Evolutionary conservation across 2,329 filamentous ascomycete genomes (phyloP), one percentile per base, ranked within the genome.

Genomic region (Aaosphaeria pasadenensis): DNA sequence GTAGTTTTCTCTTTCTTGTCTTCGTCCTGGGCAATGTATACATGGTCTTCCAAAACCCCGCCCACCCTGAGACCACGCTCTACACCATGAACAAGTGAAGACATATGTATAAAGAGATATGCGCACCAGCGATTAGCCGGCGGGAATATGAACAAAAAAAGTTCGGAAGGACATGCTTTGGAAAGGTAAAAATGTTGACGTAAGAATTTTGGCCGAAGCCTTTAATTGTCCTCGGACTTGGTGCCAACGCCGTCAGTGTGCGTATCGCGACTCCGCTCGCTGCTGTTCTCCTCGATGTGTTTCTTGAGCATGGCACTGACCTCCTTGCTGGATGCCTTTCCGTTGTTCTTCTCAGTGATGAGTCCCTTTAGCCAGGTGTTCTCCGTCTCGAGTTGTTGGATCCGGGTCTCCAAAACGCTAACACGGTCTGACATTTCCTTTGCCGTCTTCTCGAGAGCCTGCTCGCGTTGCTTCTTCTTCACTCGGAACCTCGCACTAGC

Each of bases 391-490:
- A 79, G 69, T 58, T 78, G 72, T 50, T 73, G 67, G 31, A 78
- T 73, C 41, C 74, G 71, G 41, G 68, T 64, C 60, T 78, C 75
- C 46, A 77, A 66, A 11, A 64, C 53, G 38, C 58, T 63, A 45
- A 77, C 73, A 55, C 75, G 73, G 50, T 78, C 76, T 32, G 67
- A 67, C 73, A 78, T 78, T 45, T 78, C 76, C 63, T 76, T 77
- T 43, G 75, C 70, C 17, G 71, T 71, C 67, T 77, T 75, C 69
- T 79, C 76, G 39, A 79, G 71, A 6, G 71, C 74, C 55, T 76
- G 74, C 62, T 79, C 76, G 41, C 76, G 74, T 61, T 78, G 75
- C 74, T 79, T 79, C 75, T 79, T 79, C 71, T 79, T 79, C 52
- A 79, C 71, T 42, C 76, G 74, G 72, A 79, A 79, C 39, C 76